Evolutionary conservation across 1,139 yeast species (phyloP), one percentile per base, ranked within the genome.

Genomic region (Debaryomycetaceae sp.): DNA sequence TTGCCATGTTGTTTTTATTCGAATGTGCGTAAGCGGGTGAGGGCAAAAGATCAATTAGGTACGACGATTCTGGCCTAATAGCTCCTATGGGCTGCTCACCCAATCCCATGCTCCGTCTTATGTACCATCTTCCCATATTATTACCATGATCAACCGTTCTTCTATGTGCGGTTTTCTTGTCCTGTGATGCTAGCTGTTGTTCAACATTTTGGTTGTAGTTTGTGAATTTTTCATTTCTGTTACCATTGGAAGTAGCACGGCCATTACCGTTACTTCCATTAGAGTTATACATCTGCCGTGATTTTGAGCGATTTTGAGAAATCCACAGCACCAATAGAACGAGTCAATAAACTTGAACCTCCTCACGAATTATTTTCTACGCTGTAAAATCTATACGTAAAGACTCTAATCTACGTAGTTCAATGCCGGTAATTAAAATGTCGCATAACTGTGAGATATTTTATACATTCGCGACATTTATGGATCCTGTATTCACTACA

Each of bases 141-240:
- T 88, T 83, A 19, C 95, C 95, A 63, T 87, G 89, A 60, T 91
- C 98, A 7, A 88, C 86, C 1, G 95, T 87, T 55, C 95, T 77
- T 54, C 96, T 72, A 52, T 81, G 87, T 6, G 85, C 79, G 6
- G 81, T 65, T 47, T 78, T 65, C 57, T 71, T 65, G 33, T 72
- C 74, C 44, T 68, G 76, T 32, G 72, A 68, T 29, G 71, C 73
- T 38, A 69, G 58, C 51, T 70, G 76, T 46, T 71, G 73, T 41
- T 71, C 75, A 31, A 69, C 50, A 41, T 64, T 67, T 45, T 64
- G 73, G 42, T 64, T 66, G 45, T 63, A 64, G 17, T 55, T 54
- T 34, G 37, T 41, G 34, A 48, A 41, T 32, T 50, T 43, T 11
- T 52, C 60, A 38, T 47, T 48, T 31, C 34, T 32, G 33, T 38